Evolutionary conservation across 2,329 filamentous ascomycete genomes (phyloP), one percentile per base, ranked within the genome.

Genomic region (Alternaria brassicicola): DNA sequence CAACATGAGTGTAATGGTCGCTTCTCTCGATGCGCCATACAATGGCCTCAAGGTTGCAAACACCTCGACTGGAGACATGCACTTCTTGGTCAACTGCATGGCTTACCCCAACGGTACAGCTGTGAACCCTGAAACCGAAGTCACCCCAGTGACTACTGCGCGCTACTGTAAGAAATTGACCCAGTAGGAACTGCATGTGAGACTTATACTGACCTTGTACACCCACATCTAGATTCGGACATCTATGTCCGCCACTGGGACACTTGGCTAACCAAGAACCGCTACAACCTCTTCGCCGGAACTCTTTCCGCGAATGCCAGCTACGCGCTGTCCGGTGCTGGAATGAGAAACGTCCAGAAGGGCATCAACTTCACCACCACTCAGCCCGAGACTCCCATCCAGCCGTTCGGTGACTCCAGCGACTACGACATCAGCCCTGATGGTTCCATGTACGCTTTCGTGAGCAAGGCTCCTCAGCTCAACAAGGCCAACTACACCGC

Each of bases 201-300:
- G n/a, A n/a, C n/a, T n/a, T n/a, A n/a, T n/a, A n/a, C n/a, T n/a
- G n/a, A n/a, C n/a, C n/a, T n/a, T n/a, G n/a, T n/a, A n/a, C n/a
- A n/a, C n/a, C n/a, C n/a, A n/a, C n/a, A n/a, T n/a, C n/a, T n/a
- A n/a, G n/a, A 95, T 76, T 86, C 86, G 21, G 86, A 86, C 58
- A 85, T 92, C 35, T 95, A 91, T 70, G 88, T 90, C 26, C 86
- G 92, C 25, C 91, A 96, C 71, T 96, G 92, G 92, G 91, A 96
- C 73, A 77, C 83, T 5, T 96, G 90, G 80, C 81, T 88, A 31
- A 87, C 85, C 2, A 84, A 88, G 52, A 87, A 91, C 69, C 87
- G 85, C 61, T 89, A 88, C 70, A 85, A 89, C 2, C 83, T 97
- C 15, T 95, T 90, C 82, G 92, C 90, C 39, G 88, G 89, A 36